Percentiles rank a stretch among this genome's conserved stretches.
These are phyloP conservation scores for Zostera marina DNA, from an alignment of 116 monocot species.

Conservation along the genomic window DNA sequence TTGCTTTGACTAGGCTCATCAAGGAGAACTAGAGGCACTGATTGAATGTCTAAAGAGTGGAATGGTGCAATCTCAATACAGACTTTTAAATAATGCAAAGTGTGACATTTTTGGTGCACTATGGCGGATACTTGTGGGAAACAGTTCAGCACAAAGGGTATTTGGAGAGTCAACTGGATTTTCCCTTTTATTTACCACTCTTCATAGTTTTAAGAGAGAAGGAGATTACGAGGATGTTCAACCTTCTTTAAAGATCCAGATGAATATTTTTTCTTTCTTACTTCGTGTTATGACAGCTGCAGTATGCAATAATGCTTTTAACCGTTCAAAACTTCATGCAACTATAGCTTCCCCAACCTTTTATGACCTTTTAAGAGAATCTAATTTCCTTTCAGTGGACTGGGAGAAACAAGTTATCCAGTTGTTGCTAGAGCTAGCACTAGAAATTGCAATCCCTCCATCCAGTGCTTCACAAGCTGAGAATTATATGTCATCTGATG, in stretches of 20 bases:
- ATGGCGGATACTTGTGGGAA: slow-evolving; percentile 85
- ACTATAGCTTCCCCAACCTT: slow-evolving; percentile 83
- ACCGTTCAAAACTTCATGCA: slow-evolving; percentile 56
- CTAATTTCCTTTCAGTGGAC: slow-evolving; percentile 80
- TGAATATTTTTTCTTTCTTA: slow-evolving; percentile 67
- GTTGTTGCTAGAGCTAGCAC: slow-evolving; percentile 83
- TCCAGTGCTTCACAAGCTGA: slow-evolving; percentile 31
- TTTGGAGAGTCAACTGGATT: slow-evolving; percentile 99
- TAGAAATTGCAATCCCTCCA: slow-evolving; percentile 84
- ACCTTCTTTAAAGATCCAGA: slow-evolving; percentile 30
- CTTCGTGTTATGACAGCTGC: slow-evolving; percentile 83
- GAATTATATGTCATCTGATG: slow-evolving; percentile 24
- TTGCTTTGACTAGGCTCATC: slow-evolving; percentile 52
- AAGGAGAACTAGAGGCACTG: slow-evolving; percentile 72
- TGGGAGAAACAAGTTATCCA: slow-evolving; percentile 81
- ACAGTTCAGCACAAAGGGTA: slow-evolving; percentile 69
- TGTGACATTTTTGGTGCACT: slow-evolving; percentile 80
- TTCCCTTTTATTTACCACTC: slow-evolving; percentile 78
- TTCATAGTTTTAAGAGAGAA: slow-evolving; percentile 67
- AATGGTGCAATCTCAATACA: slow-evolving; percentile 86
- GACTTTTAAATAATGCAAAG: slow-evolving; percentile 70
- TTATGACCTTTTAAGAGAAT: slow-evolving; percentile 81
- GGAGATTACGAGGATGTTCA: slow-evolving; percentile 20
- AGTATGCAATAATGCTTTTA: slow-evolving; percentile 69
- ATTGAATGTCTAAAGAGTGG: slow-evolving; percentile 95